These are phyloP conservation scores for Trichoderma gamsii DNA, from an alignment of 495 filamentous ascomycete species.

Conservation along the genomic window DNA sequence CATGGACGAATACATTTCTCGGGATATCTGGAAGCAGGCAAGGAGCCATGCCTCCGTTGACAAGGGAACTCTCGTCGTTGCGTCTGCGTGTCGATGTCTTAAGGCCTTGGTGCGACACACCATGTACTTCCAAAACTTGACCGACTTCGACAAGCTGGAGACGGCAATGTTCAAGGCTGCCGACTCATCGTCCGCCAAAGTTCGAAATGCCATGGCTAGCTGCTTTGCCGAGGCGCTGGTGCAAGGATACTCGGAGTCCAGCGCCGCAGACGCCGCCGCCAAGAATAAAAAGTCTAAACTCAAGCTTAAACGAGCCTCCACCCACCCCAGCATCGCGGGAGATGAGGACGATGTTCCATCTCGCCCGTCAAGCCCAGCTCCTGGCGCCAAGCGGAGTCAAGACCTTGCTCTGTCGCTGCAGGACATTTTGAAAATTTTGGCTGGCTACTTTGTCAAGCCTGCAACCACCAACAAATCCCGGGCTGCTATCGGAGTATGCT, in stretches of 20 bases:
- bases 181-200: conserved; percentile 65
- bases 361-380: conserved; percentile 67
- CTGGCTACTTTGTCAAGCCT: conserved; percentile 70
- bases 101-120: conserved; percentile 66
- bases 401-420: conserved; percentile 66
- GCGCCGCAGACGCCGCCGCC: conserved; percentile 46
- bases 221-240: conserved; percentile 73
- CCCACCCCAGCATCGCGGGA: conserved; percentile 40
- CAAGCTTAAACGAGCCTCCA: conserved; percentile 62
- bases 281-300: conserved; percentile 71
- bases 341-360: conserved; percentile 71
- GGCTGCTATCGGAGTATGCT: conserved; percentile 81
- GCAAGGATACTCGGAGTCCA: conserved; percentile 66
- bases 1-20: conserved; percentile 75
- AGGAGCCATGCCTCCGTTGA: conserved; percentile 70
- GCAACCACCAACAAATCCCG: conserved; percentile 75
- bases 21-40: conserved; percentile 90
- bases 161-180: conserved; percentile 74
- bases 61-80: conserved; percentile 75
- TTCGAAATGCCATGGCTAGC: conserved; percentile 81
- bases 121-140: conserved; percentile 78
- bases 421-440: conserved; percentile 76
- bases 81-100: conserved; percentile 73
- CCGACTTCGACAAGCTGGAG: conserved; percentile 83
- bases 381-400: conserved; percentile 56